Conservation (phyloP, 1,284 basidiomycete genomes). For the Irpex rosettiformis region DNA sequence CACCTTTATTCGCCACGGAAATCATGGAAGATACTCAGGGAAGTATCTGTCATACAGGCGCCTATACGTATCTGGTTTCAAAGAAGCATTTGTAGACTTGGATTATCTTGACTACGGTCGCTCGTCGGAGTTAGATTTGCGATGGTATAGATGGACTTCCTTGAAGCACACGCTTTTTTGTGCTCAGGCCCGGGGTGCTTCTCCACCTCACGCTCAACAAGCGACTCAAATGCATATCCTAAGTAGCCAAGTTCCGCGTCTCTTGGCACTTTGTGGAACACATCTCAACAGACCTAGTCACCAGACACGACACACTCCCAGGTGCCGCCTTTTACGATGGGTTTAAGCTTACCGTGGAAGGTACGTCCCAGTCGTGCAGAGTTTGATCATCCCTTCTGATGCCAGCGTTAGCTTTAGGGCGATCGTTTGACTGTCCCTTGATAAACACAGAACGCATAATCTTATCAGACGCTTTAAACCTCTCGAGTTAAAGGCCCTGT, state of each 20-base stretch:
- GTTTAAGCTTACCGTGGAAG: not conserved
- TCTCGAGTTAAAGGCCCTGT: not conserved
- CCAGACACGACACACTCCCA: not conserved
- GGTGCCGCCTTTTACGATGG: not conserved
- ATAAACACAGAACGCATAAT: not conserved
- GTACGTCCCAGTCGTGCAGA: not conserved
- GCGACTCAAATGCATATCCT: not conserved
- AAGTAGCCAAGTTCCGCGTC: not conserved
- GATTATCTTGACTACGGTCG: not conserved
- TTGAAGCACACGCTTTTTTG: not conserved
- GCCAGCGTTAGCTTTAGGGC: not conserved
- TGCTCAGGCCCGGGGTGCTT: not conserved
- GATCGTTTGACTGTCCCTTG: not conserved
- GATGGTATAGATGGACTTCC: not conserved
- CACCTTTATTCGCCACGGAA: not conserved
- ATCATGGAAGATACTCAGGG: not conserved
- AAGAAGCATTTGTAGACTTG: not conserved
- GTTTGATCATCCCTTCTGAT: no score
- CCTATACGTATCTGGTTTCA: not conserved
- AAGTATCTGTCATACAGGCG: not conserved
- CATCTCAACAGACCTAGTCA: not conserved
- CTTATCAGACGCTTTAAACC: not conserved
- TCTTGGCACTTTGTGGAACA: no score
- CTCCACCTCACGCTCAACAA: not conserved
- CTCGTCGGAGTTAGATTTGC: not conserved